Evolutionary conservation across 305 asterid species (phyloP).

Genomic region (Ajuga reptans): DNA sequence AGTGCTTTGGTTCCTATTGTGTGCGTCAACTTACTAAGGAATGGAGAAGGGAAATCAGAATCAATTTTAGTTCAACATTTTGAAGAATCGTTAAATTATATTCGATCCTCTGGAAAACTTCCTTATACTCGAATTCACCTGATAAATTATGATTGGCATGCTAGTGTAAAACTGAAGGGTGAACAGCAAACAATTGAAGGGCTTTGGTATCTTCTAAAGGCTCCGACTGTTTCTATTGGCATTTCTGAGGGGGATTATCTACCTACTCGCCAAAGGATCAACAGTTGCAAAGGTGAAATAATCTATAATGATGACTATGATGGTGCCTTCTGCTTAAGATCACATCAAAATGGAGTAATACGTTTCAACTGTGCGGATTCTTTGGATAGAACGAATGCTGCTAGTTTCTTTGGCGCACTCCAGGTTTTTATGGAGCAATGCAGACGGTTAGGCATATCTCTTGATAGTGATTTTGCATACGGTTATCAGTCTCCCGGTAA

Average conservation of each 20-base stretch:
- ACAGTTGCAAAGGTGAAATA: slow-evolving; percentile 86
- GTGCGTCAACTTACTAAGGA: slow-evolving; percentile 82
- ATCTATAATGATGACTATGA: slow-evolving; percentile 64
- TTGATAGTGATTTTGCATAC: slow-evolving; percentile 77
- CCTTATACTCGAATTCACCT: slow-evolving; percentile 76
- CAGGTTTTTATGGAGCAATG: slow-evolving; percentile 96
- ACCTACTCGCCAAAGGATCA: slow-evolving; percentile 71
- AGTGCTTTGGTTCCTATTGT: slow-evolving; percentile 87
- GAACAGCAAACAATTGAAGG: slow-evolving; percentile 97
- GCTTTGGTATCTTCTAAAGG: slow-evolving; percentile 93
- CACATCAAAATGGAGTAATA: slow-evolving; percentile 95
- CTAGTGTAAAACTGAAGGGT: slow-evolving; percentile 86
- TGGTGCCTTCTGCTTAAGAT: slow-evolving; percentile 95
- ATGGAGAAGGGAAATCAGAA: slow-evolving; percentile 92
- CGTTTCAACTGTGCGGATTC: slow-evolving; percentile 99
- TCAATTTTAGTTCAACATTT: slow-evolving; percentile 86
- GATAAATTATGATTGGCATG: slow-evolving; percentile 98
- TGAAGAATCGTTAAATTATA: slow-evolving; percentile 78
- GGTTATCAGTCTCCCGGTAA: slow-evolving; percentile 64
- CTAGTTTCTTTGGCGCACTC: slow-evolving; percentile 97
- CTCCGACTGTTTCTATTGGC: slow-evolving; percentile 72
- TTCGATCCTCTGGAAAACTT: slow-evolving; percentile 68
- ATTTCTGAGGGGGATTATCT: slow-evolving; percentile 93
- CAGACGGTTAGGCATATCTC: slow-evolving; percentile 91
- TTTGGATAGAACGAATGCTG: slow-evolving; percentile 97